Percentiles rank a stretch among this genome's conserved stretches.
These are phyloP conservation scores for Auriscalpium vulgare DNA, from an alignment of 768 basidiomycete species.

Conservation along the genomic window DNA sequence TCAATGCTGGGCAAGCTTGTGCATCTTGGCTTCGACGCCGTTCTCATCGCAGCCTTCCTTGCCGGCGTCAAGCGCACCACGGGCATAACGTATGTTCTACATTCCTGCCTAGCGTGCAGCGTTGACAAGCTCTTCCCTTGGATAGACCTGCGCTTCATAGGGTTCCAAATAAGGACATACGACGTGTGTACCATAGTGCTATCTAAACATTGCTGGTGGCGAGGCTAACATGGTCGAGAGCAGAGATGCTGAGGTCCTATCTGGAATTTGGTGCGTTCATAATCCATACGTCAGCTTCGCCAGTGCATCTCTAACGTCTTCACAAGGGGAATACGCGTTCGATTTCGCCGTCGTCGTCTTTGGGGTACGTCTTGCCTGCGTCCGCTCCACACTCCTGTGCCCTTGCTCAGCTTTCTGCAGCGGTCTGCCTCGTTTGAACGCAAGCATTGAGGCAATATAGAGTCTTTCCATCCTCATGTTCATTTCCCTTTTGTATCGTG, in stretches of 20 bases:
- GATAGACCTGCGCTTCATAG: constrained; percentile 62
- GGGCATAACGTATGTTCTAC: constrained; percentile 65
- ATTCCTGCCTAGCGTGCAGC: too few species aligned
- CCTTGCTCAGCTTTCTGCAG: constrained; percentile 28
- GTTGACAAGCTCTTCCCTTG: too few species aligned
- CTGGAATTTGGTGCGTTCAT: constrained; percentile 64
- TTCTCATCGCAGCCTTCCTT: constrained; percentile 72
- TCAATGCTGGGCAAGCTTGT: constrained; percentile 61
- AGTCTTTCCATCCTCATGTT: not conserved
- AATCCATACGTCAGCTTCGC: not conserved
- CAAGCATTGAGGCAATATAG: constrained; percentile 19
- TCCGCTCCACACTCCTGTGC: constrained; percentile 1
- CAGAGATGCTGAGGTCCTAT: constrained; percentile 70
- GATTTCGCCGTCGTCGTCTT: constrained; percentile 82
- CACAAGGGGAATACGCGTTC: constrained; percentile 72
- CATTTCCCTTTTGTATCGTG: not conserved
- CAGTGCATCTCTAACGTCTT: constrained; percentile 7
- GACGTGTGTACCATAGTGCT: constrained; percentile 46
- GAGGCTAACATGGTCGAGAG: not conserved
- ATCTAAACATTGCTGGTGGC: not conserved
- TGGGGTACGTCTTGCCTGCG: constrained; percentile 46
- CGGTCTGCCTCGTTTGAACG: constrained; percentile 72
- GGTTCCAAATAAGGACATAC: constrained; percentile 84
- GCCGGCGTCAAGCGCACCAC: constrained; percentile 82
- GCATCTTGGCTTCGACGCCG: constrained; percentile 68